phyloP scores from a whole-genome alignment of 1,284 basidiomycete genomes.

The Leccinum subrobustum region DNA sequence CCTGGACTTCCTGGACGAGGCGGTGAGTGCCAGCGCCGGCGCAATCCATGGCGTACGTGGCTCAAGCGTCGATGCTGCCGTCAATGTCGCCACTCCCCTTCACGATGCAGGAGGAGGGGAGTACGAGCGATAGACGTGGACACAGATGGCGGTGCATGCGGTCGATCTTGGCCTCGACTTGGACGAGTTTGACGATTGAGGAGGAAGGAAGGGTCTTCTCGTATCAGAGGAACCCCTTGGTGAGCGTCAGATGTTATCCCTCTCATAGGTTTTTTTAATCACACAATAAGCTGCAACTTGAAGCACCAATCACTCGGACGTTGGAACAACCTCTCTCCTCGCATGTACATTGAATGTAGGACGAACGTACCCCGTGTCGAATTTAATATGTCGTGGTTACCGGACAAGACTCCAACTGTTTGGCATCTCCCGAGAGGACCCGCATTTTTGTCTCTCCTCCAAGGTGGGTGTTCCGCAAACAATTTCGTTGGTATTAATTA shows the following conservation, averaged over 20 bases:
- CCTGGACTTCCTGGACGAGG: constrained; percentile 34
- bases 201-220: too few species aligned
- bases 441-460: too few species aligned
- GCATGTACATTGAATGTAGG: background rate
- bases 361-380: too few species aligned
- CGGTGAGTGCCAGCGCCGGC: constrained; percentile 22
- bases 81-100: background rate
- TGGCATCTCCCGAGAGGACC: background rate
- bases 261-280: background rate
- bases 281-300: background rate
- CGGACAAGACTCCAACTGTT: background rate
- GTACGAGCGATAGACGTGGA: background rate
- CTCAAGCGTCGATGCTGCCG: background rate
- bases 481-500: background rate
- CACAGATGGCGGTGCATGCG: background rate
- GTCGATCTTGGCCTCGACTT: background rate
- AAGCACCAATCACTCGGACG: background rate
- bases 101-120: background rate
- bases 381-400: too few species aligned
- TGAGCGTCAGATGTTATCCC: too few species aligned
- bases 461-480: background rate
- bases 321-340: background rate
- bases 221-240: too few species aligned
- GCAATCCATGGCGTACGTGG: background rate
- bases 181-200: background rate